Evolutionary conservation across 129 eudicot genomes (phyloP).

Genomic region (Lonicera japonica): DNA sequence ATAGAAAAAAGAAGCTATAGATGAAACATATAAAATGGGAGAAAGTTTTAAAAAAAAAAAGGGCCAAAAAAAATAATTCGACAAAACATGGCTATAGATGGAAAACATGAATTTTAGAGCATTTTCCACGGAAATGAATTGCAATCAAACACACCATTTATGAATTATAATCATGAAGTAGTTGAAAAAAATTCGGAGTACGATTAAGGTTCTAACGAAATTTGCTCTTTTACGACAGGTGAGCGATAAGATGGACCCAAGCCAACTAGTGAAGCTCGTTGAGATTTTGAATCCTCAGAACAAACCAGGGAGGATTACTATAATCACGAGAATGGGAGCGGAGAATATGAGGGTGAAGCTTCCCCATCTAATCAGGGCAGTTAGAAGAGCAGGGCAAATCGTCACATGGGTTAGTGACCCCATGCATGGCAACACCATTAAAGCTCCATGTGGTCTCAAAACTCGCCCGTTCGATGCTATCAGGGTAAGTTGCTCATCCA

Average conservation of each 20-base stretch:
- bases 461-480: constrained; percentile 93
- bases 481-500: constrained; percentile 45
- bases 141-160: too few relatives aligned
- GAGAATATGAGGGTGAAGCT: constrained; percentile 97
- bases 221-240: constrained; percentile 48
- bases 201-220: not conserved
- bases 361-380: constrained; percentile 92
- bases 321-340: constrained; percentile 92
- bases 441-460: constrained; percentile 91
- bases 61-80: too few relatives aligned
- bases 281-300: constrained; percentile 86
- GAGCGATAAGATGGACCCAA: constrained; percentile 93
- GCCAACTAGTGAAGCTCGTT: constrained; percentile 76
- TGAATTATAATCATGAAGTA: too few relatives aligned
- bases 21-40: too few relatives aligned
- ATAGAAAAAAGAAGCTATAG: too few relatives aligned
- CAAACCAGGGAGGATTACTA: constrained; percentile 89
- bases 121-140: too few relatives aligned
- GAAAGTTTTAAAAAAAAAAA: too few relatives aligned
- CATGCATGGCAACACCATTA: constrained; percentile 96
- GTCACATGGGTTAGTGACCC: constrained; percentile 98
- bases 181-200: not conserved
- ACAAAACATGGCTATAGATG: too few relatives aligned
- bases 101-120: too few relatives aligned
- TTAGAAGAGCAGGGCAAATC: constrained; percentile 75